Base-by-base conservation (phyloP, 352 stramenopile genomes). In the Phytophthora macrochlamydospora region DNA sequence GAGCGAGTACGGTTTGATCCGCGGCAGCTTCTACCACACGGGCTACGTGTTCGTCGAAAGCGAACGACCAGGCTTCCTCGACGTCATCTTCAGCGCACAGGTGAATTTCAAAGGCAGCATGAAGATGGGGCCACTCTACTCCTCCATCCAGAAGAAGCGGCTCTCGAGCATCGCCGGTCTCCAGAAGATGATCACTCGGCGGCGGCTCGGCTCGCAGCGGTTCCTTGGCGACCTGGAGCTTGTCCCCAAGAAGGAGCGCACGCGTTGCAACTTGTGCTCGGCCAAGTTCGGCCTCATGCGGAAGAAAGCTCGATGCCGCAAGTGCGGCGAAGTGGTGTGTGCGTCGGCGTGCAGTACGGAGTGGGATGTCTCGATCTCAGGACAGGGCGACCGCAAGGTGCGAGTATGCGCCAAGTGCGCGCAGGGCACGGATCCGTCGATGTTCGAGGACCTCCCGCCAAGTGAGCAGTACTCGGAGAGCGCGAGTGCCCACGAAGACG, bases 241-340 rank as follows among this genome's bases (percentile, higher is more conserved):
- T 12, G 81, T 91, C 35, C 79, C 79, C 13, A 89, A 86, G 70
- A 73, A 59, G 9, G 56, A 79, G 51, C 82, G 85, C 14, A 74
- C 66, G 30, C 84, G 78, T 18, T 93, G 85, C 66, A 71, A 81
- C 59, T 37, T 91, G 9, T 93, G 85, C 51, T 67, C 74, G 5
- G 44, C 63, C 35, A 86, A 83, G 58, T 93, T 93, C 57, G 73
- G 77, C 0, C 37, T 88, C 35, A 69, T 93, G n/a, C 79, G 68
- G n/a, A 77, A 78, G 2, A 93, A 93, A 53, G 52, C 71, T 7
- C 75, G 77, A 24, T 93, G 85, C 59, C 80, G 83, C 59, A 87
- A 83, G 59, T 93, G 85, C 51, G 85, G 85, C 18, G 81, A 93
- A 76, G 85, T 93, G 29, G 78, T 92, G 14, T 93, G 85, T 54